Percentiles rank a stretch among this genome's conserved stretches.
Evolutionary conservation across 805 yeast genomes (phyloP).

Genomic region (Saturnispora serradocipensis): DNA sequence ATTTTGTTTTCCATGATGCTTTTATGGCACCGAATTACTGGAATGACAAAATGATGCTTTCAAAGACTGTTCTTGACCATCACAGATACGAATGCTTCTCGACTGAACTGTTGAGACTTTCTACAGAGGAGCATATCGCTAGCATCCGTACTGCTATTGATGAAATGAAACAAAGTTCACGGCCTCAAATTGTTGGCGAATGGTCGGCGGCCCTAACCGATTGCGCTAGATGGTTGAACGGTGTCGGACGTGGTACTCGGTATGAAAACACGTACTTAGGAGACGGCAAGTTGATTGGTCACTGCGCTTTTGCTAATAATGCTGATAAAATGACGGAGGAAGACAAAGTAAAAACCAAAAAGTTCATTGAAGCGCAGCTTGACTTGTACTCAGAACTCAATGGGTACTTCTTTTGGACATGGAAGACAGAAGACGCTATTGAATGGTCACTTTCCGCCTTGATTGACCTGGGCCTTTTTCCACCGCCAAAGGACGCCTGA

Average conservation of each 20-base stretch:
- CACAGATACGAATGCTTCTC: constrained; percentile 89
- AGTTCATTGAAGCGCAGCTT: constrained; percentile 52
- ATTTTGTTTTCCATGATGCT: constrained; percentile 59
- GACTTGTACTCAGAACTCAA: constrained; percentile 36
- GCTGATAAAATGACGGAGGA: constrained; percentile 34
- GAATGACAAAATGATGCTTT: constrained; percentile 27
- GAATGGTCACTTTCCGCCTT: constrained; percentile 60
- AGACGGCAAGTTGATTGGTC: constrained; percentile 39
- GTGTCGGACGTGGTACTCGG: constrained; percentile 76
- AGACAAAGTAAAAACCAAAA: constrained; percentile 38
- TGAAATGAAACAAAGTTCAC: constrained; percentile 28
- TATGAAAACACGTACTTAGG: constrained; percentile 51
- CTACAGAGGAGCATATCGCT: constrained; percentile 53
- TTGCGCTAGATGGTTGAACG: constrained; percentile 83
- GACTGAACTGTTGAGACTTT: constrained; percentile 44
- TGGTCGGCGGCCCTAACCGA: constrained; percentile 91
- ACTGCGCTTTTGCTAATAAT: constrained; percentile 34
- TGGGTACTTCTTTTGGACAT: constrained; percentile 72
- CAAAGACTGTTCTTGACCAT: constrained; percentile 73
- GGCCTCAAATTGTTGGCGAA: constrained; percentile 57
- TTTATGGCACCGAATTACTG: constrained; percentile 48
- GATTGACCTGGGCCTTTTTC: constrained; percentile 44
- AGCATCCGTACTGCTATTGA: constrained; percentile 44
- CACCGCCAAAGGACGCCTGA: constrained; percentile 57
- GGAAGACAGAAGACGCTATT: constrained; percentile 53